Base-by-base conservation (phyloP, 495 filamentous ascomycete species). In the Penicillium antarcticum region DNA sequence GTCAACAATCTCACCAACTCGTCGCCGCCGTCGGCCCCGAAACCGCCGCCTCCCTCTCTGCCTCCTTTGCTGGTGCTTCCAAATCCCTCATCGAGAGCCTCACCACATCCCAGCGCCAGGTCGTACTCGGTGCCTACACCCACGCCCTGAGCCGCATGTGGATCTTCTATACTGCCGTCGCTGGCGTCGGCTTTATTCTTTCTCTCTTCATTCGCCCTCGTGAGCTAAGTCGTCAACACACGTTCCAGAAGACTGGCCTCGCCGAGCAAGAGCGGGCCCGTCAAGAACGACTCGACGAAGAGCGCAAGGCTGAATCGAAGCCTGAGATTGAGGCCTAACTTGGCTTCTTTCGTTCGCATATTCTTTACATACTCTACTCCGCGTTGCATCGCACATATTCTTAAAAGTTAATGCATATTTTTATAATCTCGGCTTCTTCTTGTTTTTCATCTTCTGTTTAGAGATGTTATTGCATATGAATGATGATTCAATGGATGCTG, bases 111-210 rank as follows among this genome's bases (percentile, higher is more conserved):
- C 70, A 82, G 42, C 70, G 74, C 29, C 51, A 55, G 0, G 69
- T 82, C 21, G 81, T 83, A 0, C 69, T 78, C 4, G 52, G 55
- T 0, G 81, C 81, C 0, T 88, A 82, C 47, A 80, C 74, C 38
- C 72, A 78, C 33, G 73, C 77, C 21, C 56, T 90, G 48, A 74
- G 68, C 42, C 80, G 76, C 32, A 87, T 89, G 81, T 91, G 82
- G 77, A 87, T 88, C 50, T 73, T 72, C 55, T 89, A 85, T 42
- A 76, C 79, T 0, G 75, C 65, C 4, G 68, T 87, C 10, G 69
- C 78, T 5, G 81, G 60, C 1, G 32, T 82, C 0, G 85, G 80
- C 0, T 61, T 88, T 14, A 18, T 83, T 4, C 47, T 81, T 1
- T 80, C 77, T 31, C 62, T 81, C 5, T 75, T 84, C 13, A 73